Base-by-base conservation (phyloP, 257 asterid species). In the Solanum paucissectum region DNA sequence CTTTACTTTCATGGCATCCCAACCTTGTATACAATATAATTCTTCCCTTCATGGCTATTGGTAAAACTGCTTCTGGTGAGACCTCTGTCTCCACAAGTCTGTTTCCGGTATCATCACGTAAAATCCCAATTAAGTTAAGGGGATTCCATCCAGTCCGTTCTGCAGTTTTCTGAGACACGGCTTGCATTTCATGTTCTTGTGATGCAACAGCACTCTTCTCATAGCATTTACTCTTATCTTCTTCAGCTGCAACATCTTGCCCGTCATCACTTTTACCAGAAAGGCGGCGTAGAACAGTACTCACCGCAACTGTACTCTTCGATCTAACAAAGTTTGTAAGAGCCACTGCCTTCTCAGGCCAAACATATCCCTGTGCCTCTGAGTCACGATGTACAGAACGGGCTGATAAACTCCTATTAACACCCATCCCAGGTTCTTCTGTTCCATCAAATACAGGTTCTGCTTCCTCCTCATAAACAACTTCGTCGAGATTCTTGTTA, bases 301-400 rank as follows among this genome's bases (percentile, higher is more conserved):
- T 91, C 77, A 94, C 92, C 6, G 98, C 98, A 49, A 92, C 91
- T 83, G 88, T 55, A 89, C 99, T 94, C 92, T 95, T 96, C 79
- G 92, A 95, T 94, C 92, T 96, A 20, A 96, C 94, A 88, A 93
- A 94, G 88, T 94, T 91, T 29, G 94, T 90, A 84, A 95, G 90
- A 88, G 96, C 94, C 73, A 86, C 95, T 66, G 99, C 98, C 87
- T 92, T 96, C 84, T 94, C 97, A 66, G 99, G 98, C 98, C 98
- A 95, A 90, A 89, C 94, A 88, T 91, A 88, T 87, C 93, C 92
- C 40, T 90, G 94, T 29, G 87, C 86, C 87, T 88, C 96, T 38
- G 91, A 85, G 86, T 91, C 92, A 84, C 87, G 90, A 55, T 89
- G 90, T 85, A 75, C 46, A 18, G 93, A 88, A 38, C 77, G 87